Base-by-base conservation (phyloP, 192 early-diverging fungal species). In the Coemansia sp. region DNA sequence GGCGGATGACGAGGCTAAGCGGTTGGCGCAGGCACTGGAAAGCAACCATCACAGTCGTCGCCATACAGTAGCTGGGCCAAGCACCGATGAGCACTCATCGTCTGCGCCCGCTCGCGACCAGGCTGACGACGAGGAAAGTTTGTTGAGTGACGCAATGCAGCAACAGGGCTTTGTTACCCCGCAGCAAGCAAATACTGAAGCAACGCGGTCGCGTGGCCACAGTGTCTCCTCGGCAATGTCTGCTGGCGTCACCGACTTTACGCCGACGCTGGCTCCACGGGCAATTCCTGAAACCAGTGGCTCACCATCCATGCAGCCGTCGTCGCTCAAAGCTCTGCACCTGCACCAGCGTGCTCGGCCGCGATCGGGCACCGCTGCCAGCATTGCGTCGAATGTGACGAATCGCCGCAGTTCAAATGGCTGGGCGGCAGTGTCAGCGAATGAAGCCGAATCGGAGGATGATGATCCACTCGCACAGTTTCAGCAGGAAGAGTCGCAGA, bases 1-100 rank as follows among this genome's bases (percentile, higher is more conserved):
- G 53, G 88, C 88, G 10, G 91, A 93, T 38, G 72, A 81, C 27
- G 90, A 93, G 61, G 86, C 91, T 5, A 88, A 84, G 75, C 77
- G 89, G 14, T 66, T 93, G 39, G 87, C 88, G 3, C 82, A 86
- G 38, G 91, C 86, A 5, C 78, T 93, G 19, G 82, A 83, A 21
- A 25, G 14, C 24, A 24, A 14, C 27, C 56, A 50, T 12, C 23
- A 19, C 12, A 19, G 32, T 7, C 41, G 15, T 3, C 41, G 41
- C 14, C 41, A 45, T 15, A 45, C 15, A n/a, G 41, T n/a, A 12
- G 5, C 15, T 3, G 41, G 15, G 14, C 14, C 0, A 3, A n/a
- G 41, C 15, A 1, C 3, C 14, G 32, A 35, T 2, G 32, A 9
- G 2, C 6, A 35, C 32, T 8, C 32, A 35, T 12, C 15, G 14